phyloP scores from a whole-genome alignment of 2,329 filamentous ascomycete species.

The Colletotrichum coccodes region DNA sequence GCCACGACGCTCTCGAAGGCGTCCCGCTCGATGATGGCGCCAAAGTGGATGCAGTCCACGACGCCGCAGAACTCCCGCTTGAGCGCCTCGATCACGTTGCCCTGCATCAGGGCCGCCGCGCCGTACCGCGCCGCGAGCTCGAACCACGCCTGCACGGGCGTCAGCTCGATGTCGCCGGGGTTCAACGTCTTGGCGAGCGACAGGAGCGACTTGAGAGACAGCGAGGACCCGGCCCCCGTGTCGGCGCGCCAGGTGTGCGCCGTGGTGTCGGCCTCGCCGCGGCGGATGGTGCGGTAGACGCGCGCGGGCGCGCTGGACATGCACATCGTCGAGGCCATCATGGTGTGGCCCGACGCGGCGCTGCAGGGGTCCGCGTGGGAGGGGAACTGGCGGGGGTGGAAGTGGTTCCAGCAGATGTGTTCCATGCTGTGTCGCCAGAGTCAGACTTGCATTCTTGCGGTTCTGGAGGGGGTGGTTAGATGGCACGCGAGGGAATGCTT shows the following conservation, averaged over 20 bases:
- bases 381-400: slow-evolving; percentile 51
- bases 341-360: slow-evolving; percentile 50
- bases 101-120: slow-evolving; percentile 47
- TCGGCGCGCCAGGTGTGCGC: slow-evolving; percentile 44
- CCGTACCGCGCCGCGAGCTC: slow-evolving; percentile 57
- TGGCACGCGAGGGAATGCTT: slow-evolving; percentile 39
- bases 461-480: neutral
- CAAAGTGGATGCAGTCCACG: slow-evolving; percentile 58
- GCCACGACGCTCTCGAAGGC: slow-evolving; percentile 58
- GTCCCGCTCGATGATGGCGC: slow-evolving; percentile 56
- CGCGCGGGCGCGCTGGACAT: slow-evolving; percentile 50
- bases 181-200: slow-evolving; percentile 58
- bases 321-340: slow-evolving; percentile 56
- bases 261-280: slow-evolving; percentile 2
- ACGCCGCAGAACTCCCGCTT: slow-evolving; percentile 53
- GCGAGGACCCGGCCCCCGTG: slow-evolving; percentile 39
- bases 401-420: slow-evolving; percentile 63
- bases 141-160: slow-evolving; percentile 66
- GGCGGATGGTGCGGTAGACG: slow-evolving; percentile 40
- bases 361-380: slow-evolving; percentile 43
- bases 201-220: slow-evolving; percentile 55
- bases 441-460: too few species aligned
- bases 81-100: slow-evolving; percentile 47
- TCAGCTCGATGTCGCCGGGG: slow-evolving; percentile 53
- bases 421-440: slow-evolving; percentile 54